Conservation (phyloP, 805 yeast genomes). For the Kodamaea jinghongensis region DNA sequence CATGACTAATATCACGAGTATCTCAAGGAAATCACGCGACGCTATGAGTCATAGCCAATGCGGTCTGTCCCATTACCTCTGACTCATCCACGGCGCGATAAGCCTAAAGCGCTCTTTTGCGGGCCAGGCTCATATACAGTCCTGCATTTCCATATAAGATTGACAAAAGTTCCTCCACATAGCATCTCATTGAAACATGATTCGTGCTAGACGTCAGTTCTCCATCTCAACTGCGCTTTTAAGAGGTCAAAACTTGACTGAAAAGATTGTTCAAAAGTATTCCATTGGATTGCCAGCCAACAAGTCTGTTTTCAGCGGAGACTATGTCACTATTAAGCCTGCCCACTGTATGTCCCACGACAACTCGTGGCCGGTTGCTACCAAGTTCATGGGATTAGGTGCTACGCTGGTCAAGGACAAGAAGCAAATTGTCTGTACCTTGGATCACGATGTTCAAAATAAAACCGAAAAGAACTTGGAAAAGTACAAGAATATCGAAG, state of each 20-base stretch:
- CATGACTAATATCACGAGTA: too few species aligned
- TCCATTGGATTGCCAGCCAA: slow-evolving; percentile 82
- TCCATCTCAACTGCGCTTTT: slow-evolving; percentile 16
- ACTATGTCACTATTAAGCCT: slow-evolving; percentile 91
- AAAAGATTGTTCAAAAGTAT: slow-evolving; percentile 90
- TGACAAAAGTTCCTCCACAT: neutral
- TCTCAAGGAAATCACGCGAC: too few species aligned
- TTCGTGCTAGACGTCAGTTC: slow-evolving; percentile 17
- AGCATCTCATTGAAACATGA: slow-evolving; percentile 3
- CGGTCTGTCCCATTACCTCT: slow-evolving; percentile 2
- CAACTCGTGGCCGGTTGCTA: slow-evolving; percentile 98
- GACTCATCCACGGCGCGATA: slow-evolving; percentile 9
- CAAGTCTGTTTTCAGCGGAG: slow-evolving; percentile 82
- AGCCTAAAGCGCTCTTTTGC: too few species aligned
- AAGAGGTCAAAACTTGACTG: slow-evolving; percentile 81
- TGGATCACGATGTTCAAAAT: slow-evolving; percentile 98
- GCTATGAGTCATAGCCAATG: slow-evolving; percentile 5
- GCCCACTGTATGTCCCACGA: slow-evolving; percentile 99
- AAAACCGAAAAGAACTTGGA: slow-evolving; percentile 82
- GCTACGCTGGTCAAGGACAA: slow-evolving; percentile 80
- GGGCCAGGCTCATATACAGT: neutral
- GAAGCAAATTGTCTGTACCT: slow-evolving; percentile 90
- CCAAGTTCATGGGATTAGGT: slow-evolving; percentile 93
- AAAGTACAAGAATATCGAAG: slow-evolving; percentile 84
- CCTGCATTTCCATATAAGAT: neutral